Percentiles rank a stretch among this genome's conserved stretches.
These are phyloP conservation scores for Beta vulgaris DNA, from an alignment of 148 eudicot genomes.

Conservation along the genomic window DNA sequence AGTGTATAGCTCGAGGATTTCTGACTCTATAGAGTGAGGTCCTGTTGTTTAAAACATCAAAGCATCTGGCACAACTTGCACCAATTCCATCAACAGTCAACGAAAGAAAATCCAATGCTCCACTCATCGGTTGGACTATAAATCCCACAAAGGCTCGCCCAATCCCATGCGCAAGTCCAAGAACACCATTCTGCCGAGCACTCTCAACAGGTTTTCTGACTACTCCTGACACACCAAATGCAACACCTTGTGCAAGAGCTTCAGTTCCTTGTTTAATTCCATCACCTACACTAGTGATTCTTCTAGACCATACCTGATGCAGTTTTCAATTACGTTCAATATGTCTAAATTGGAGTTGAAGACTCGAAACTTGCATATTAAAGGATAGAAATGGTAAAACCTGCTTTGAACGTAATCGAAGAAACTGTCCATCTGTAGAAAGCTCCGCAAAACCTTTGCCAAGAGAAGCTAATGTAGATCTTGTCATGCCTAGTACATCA, in stretches of 20 bases:
- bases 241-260: slow-evolving; percentile 99
- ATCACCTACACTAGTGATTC: slow-evolving; percentile 93
- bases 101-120: slow-evolving; percentile 94
- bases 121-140: slow-evolving; percentile 94
- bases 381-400: slow-evolving; percentile 30
- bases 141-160: slow-evolving; percentile 90
- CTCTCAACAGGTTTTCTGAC: slow-evolving; percentile 92
- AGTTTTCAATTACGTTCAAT: slow-evolving; percentile 10
- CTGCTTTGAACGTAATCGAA: slow-evolving; percentile 94
- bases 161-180: slow-evolving; percentile 97
- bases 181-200: slow-evolving; percentile 90
- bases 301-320: slow-evolving; percentile 85
- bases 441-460: slow-evolving; percentile 98
- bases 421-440: slow-evolving; percentile 98
- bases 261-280: slow-evolving; percentile 96
- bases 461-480: slow-evolving; percentile 94
- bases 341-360: not conserved
- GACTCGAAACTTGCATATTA: not conserved
- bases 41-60: slow-evolving; percentile 80
- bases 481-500: slow-evolving; percentile 95
- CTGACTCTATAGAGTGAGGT: slow-evolving; percentile 65
- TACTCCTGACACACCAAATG: slow-evolving; percentile 97
- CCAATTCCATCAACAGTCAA: slow-evolving; percentile 97
- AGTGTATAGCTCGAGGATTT: slow-evolving; percentile 82
- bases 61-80: slow-evolving; percentile 93